Conservation (phyloP, 441 rosid genomes). For the Raphanus hybrid region DNA sequence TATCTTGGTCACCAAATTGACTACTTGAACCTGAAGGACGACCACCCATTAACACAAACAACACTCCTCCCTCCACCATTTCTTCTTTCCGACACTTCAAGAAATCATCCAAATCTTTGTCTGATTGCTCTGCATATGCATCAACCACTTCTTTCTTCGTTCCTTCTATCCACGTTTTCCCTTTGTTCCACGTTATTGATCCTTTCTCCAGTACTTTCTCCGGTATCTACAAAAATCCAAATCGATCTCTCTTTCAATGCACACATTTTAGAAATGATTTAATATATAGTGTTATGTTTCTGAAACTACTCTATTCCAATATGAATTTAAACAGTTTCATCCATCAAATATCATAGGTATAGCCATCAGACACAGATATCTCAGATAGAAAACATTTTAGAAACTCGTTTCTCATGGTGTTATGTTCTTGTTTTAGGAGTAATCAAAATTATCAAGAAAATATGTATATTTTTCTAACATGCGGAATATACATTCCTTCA, state of each 20-base stretch:
- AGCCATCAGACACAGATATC: background rate
- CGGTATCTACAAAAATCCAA: constrained; percentile 47
- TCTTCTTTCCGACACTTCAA: constrained; percentile 58
- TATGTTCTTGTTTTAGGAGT: background rate
- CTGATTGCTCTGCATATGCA: constrained; percentile 57
- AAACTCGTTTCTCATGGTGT: background rate
- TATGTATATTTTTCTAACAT: background rate
- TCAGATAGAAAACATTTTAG: background rate
- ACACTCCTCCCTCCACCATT: constrained; percentile 54
- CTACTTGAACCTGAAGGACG: constrained; percentile 48
- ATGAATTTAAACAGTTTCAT: background rate
- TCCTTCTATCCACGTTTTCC: constrained; percentile 63
- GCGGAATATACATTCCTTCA: background rate
- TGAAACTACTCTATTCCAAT: background rate
- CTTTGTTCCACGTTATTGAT: constrained; percentile 56
- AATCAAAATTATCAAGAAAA: constrained; percentile 15
- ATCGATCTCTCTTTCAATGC: background rate
- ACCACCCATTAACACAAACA: constrained; percentile 61
- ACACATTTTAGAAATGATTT: background rate
- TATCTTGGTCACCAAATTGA: constrained; percentile 54
- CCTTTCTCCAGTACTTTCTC: constrained; percentile 48
- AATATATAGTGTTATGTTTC: background rate
- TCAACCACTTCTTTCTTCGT: constrained; percentile 54
- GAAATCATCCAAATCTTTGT: constrained; percentile 56
- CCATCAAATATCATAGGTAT: background rate